phyloP scores from a whole-genome alignment of 805 yeast genomes.

The Candida palmyrensis region DNA sequence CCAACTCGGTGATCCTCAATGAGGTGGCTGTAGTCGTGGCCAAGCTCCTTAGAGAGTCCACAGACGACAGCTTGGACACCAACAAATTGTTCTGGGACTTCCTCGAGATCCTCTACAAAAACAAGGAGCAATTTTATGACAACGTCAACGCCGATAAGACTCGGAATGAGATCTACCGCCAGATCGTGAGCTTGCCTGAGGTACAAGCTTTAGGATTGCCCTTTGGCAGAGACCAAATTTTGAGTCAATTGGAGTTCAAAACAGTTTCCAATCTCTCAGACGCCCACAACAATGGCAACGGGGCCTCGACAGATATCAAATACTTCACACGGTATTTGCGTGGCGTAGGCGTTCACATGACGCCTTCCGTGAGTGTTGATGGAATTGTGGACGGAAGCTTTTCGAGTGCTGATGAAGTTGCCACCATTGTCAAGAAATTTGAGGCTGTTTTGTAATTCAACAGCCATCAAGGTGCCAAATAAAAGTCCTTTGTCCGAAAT shows the following conservation, averaged over 20 bases:
- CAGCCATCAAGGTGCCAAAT: too few species aligned
- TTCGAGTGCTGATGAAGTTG: conserved; percentile 57
- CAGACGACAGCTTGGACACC: conserved; percentile 13
- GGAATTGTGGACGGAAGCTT: conserved; percentile 57
- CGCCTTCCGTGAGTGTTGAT: conserved; percentile 72
- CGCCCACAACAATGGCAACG: conserved; percentile 53
- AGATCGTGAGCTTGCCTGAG: conserved; percentile 46
- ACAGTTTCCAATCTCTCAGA: conserved; percentile 17
- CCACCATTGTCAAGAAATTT: conserved; percentile 37
- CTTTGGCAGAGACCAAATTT: conserved; percentile 23
- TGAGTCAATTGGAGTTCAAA: conserved; percentile 34
- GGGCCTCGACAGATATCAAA: conserved; percentile 58
- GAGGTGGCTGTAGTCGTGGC: conserved; percentile 73
- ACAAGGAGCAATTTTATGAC: conserved; percentile 56
- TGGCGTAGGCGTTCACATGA: conserved; percentile 77
- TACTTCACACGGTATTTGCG: conserved; percentile 69
- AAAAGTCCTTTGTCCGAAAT: too few species aligned
- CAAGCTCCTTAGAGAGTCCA: conserved; percentile 43
- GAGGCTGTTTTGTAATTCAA: conserved; percentile 13
- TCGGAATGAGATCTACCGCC: conserved; percentile 51
- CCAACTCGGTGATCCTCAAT: conserved; percentile 60
- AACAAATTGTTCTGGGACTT: conserved; percentile 40
- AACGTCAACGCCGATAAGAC: conserved; percentile 48
- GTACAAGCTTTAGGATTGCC: conserved; percentile 22
- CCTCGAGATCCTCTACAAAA: conserved; percentile 50